phyloP scores from a whole-genome alignment of 108 stramenopile species.

The Skeletonema tropicum region DNA sequence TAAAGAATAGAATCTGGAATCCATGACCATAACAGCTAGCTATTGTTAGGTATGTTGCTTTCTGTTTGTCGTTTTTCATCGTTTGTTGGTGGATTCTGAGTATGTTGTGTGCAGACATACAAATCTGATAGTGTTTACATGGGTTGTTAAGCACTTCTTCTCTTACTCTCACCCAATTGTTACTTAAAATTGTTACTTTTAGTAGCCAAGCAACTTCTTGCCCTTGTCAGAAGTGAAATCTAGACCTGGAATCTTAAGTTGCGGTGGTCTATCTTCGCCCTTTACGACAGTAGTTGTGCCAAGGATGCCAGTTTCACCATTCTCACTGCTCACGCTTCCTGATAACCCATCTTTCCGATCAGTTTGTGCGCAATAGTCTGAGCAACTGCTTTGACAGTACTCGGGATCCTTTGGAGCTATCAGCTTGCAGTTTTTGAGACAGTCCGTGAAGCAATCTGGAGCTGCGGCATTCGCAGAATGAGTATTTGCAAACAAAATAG shows the following conservation, averaged over 20 bases:
- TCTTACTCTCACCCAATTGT: not conserved
- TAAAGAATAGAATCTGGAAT: conserved; percentile 32
- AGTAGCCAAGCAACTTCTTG: conserved; percentile 73
- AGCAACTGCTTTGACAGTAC: conserved; percentile 67
- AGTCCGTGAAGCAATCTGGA: conserved; percentile 75
- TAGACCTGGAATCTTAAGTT: conserved; percentile 70
- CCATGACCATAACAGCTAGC: not conserved
- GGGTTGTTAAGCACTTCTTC: no score
- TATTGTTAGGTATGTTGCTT: no score
- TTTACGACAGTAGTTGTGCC: conserved; percentile 79
- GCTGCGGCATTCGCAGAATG: conserved; percentile 19
- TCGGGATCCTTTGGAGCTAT: conserved; percentile 79
- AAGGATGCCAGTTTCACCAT: conserved; percentile 79
- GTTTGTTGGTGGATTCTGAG: not conserved
- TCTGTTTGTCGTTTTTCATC: no score
- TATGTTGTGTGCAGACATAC: not conserved
- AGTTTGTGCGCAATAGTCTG: conserved; percentile 71
- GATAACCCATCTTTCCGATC: conserved; percentile 84
- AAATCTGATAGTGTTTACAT: not conserved
- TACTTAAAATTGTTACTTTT: not conserved
- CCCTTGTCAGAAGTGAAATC: conserved; percentile 71
- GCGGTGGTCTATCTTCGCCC: conserved; percentile 82
- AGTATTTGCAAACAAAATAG: not conserved
- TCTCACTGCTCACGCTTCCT: conserved; percentile 62
- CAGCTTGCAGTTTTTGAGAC: conserved; percentile 71